Evolutionary conservation across 2,329 filamentous ascomycete genomes (phyloP), one percentile per base, ranked within the genome.

Genomic region (Aspergillus melleus): DNA sequence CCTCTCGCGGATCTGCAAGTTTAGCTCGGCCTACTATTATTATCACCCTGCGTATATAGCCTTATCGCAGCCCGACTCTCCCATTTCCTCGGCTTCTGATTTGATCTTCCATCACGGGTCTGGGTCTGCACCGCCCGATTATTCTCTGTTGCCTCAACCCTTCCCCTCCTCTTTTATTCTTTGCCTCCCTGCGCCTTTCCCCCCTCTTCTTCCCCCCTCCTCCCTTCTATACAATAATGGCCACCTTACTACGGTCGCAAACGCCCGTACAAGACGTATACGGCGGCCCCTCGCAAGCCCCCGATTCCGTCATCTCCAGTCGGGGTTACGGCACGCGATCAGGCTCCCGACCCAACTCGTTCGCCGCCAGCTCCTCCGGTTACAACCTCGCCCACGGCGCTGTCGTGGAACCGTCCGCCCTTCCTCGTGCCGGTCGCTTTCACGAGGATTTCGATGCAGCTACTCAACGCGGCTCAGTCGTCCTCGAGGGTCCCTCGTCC

Each of bases 291-390:
- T 65, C 73, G 58, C 68, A 71, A 29, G 61, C 69, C 44, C 68
- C 61, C 50, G 72, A 76, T 52, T 62, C 72, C 47, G 55, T 69
- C 16, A 59, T 70, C 42, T 42, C 73, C 59, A 73, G 65, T 65
- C 72, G 71, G 61, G 70, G 71, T 19, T 76, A 76, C 60, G 70
- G 72, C 46, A 47, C 60, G 49, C 67, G 68, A 20, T 68, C 72
- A 42, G 68, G 69, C 42, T 79, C 78, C 39, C 72, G 77, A 54
- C 77, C 77, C 8, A 74, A 71, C 56, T 80, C 79, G 52, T 77
- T 75, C 59, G 68, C 73, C 52, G 77, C 74, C 54, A 67, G 65
- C 55, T 67, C 65, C 42, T 72, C 75, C 20, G 70, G 74, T 53
- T 74, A 76, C 61, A 76, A 77, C 42, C 72, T 74, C 55, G 58